These are phyloP conservation scores for Xylaria cubensis DNA, from an alignment of 495 filamentous ascomycete species.

Conservation along the genomic window DNA sequence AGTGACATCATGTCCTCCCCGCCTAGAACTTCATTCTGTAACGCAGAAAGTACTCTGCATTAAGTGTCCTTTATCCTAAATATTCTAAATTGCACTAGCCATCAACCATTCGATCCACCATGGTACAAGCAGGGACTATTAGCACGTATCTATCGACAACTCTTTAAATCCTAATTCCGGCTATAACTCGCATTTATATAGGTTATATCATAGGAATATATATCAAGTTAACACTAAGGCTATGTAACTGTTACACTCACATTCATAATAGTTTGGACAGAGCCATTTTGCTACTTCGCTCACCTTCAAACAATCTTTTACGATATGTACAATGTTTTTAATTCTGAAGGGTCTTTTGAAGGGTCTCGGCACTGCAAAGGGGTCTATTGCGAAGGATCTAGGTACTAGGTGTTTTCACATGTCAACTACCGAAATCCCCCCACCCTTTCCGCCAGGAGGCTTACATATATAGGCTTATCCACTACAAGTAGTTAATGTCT, in stretches of 20 bases:
- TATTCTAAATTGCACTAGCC: not conserved
- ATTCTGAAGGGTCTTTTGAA: not conserved
- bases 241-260: not conserved
- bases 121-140: not conserved
- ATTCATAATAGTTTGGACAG: not conserved
- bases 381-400: not conserved
- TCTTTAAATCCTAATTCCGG: not conserved
- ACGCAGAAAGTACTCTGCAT: slow-evolving; percentile 2
- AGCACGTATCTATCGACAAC: not conserved
- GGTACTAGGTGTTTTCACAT: not conserved
- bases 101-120: not conserved
- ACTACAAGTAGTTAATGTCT: not conserved
- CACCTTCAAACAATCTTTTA: not conserved
- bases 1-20: not conserved
- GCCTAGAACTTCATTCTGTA: not conserved
- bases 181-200: not conserved
- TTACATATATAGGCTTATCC: not conserved
- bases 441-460: not conserved
- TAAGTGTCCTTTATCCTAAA: not conserved
- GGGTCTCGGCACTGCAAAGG: not conserved
- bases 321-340: not conserved
- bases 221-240: not conserved
- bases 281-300: no score
- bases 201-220: not conserved
- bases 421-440: slow-evolving; percentile 8